These are phyloP conservation scores for Cucumis melo DNA, from an alignment of 306 rosid species.

Conservation along the genomic window DNA sequence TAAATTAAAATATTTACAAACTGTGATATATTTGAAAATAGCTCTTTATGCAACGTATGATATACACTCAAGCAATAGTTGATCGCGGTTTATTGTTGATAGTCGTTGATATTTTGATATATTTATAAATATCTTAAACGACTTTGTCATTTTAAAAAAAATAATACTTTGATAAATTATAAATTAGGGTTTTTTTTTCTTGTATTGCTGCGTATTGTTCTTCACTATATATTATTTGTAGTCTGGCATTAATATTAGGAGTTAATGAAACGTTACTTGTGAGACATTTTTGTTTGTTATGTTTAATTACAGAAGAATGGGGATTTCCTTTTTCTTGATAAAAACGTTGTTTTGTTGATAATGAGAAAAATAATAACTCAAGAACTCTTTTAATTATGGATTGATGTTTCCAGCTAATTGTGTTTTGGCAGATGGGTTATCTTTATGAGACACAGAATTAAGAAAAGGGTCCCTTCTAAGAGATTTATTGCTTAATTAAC, in stretches of 20 bases:
- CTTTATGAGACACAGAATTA: background rate
- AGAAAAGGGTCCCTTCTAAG: background rate
- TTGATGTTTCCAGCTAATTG: background rate
- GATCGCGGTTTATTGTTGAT: too few species aligned
- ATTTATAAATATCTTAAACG: too few species aligned
- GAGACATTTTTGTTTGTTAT: background rate
- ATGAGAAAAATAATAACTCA: background rate
- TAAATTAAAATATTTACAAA: too few species aligned
- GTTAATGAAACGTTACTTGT: background rate
- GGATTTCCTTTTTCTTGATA: background rate
- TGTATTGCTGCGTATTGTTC: too few species aligned
- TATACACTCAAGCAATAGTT: too few species aligned
- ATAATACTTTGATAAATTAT: too few species aligned
- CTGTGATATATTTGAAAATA: too few species aligned
- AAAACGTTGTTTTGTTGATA: background rate
- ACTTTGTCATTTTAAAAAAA: too few species aligned
- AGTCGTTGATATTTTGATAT: too few species aligned
- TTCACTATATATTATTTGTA: too few species aligned
- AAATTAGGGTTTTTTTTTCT: too few species aligned
- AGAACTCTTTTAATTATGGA: background rate
- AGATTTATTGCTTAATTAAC: background rate
- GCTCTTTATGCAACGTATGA: too few species aligned
- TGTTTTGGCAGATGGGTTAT: background rate
- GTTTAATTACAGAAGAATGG: background rate
- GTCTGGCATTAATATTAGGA: background rate